phyloP scores from a whole-genome alignment of 2,329 filamentous ascomycete species.

The Claviceps africana region DNA sequence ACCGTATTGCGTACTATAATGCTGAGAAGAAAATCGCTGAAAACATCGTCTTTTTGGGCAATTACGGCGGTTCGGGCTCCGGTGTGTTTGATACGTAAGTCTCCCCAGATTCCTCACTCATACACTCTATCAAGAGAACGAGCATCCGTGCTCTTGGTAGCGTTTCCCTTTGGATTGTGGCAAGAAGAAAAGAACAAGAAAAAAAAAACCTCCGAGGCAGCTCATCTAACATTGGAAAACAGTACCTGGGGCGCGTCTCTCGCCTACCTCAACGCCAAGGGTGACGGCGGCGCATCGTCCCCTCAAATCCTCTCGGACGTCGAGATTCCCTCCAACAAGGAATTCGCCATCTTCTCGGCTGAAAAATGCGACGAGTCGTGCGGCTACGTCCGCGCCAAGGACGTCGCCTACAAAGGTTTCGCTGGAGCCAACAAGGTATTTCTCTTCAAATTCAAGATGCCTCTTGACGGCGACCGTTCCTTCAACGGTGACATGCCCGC shows the following conservation, averaged over 20 bases:
- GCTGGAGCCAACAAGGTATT: slow-evolving; percentile 57
- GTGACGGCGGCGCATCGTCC: slow-evolving; percentile 22
- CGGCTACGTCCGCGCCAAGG: slow-evolving; percentile 28
- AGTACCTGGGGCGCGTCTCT: slow-evolving; percentile 32
- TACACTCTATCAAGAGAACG: neutral
- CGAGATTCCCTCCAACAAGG: slow-evolving; percentile 27
- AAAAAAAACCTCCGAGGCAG: no score
- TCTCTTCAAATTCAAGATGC: slow-evolving; percentile 63
- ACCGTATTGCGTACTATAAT: slow-evolving; percentile 31
- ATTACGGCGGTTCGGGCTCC: slow-evolving; percentile 30
- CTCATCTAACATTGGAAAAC: neutral
- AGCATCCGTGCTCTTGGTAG: neutral
- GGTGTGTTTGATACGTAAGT: slow-evolving; percentile 30
- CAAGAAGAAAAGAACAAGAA: no score
- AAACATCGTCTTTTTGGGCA: slow-evolving; percentile 34
- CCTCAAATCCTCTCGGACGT: slow-evolving; percentile 26
- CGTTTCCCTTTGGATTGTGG: no score
- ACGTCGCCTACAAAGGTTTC: slow-evolving; percentile 50
- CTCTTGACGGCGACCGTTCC: slow-evolving; percentile 36
- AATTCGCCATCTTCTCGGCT: slow-evolving; percentile 33
- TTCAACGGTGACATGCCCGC: slow-evolving; percentile 55
- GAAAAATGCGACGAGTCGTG: slow-evolving; percentile 28
- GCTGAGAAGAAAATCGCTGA: slow-evolving; percentile 24
- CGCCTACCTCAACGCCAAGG: slow-evolving; percentile 30
- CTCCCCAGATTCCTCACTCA: neutral